A percentile compares a stretch with the other conserved stretches of the same genome.
phyloP scores from a whole-genome alignment of 768 basidiomycete genomes.

The Lactifluus rugatus region DNA sequence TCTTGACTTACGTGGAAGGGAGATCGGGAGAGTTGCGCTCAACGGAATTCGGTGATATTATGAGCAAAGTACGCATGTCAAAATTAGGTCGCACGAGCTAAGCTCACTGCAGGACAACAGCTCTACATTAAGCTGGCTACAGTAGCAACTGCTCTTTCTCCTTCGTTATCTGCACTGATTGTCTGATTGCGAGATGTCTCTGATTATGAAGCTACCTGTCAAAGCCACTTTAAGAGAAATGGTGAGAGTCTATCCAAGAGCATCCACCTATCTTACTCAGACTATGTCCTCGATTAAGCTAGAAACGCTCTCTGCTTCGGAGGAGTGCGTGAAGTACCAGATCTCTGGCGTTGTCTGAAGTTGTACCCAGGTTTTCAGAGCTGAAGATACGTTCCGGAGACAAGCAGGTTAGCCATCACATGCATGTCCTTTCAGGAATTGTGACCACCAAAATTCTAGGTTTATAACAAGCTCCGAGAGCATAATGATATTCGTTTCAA shows the following conservation, averaged over 20 bases:
- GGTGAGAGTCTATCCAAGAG: slow-evolving; percentile 31
- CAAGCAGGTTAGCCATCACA: slow-evolving; percentile 41
- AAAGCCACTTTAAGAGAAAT: slow-evolving; percentile 54
- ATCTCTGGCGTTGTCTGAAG: neutral
- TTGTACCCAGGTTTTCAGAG: slow-evolving; percentile 47
- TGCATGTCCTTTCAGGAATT: neutral
- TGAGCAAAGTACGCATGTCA: slow-evolving; percentile 59
- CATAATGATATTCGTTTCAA: slow-evolving; percentile 76
- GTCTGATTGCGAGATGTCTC: slow-evolving; percentile 43
- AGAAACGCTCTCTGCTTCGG: slow-evolving; percentile 15
- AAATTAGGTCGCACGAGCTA: neutral
- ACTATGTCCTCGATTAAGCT: slow-evolving; percentile 12
- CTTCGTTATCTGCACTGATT: neutral
- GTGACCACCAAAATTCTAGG: slow-evolving; percentile 22
- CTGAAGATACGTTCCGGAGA: slow-evolving; percentile 66
- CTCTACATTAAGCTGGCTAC: slow-evolving; percentile 2
- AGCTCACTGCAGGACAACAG: slow-evolving; percentile 37
- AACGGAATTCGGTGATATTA: slow-evolving; percentile 76
- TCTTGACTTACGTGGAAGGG: slow-evolving; percentile 40
- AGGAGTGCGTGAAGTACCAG: slow-evolving; percentile 23
- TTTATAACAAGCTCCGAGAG: slow-evolving; percentile 57
- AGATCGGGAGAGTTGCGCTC: slow-evolving; percentile 37
- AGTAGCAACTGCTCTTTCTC: neutral
- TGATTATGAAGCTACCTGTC: slow-evolving; percentile 50
- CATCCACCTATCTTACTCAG: neutral